These are phyloP conservation scores for Penicillium griseofulvum DNA, from an alignment of 2,329 filamentous ascomycete genomes.

Conservation along the genomic window DNA sequence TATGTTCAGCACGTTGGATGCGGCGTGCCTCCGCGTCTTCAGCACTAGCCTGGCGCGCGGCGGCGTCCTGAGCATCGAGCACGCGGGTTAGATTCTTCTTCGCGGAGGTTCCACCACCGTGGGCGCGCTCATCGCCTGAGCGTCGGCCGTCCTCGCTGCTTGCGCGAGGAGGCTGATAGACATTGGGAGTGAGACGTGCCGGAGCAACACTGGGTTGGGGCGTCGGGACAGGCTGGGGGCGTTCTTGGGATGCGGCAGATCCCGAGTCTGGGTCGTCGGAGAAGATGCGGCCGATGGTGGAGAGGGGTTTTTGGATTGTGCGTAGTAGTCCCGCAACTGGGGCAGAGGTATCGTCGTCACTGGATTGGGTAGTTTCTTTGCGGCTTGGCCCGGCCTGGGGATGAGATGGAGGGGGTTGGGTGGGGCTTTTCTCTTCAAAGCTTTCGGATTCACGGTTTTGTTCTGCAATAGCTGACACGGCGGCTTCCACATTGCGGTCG, in stretches of 20 bases:
- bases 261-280: constrained; percentile 60
- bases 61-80: constrained; percentile 78
- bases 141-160: constrained; percentile 35
- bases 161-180: constrained; percentile 45
- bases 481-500: constrained; percentile 91
- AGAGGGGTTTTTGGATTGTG: constrained; percentile 86
- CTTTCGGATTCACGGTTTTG: constrained; percentile 66
- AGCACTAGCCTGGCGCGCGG: constrained; percentile 83
- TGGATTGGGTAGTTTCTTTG: constrained; percentile 37
- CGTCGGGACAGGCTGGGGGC: constrained; percentile 39
- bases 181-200: constrained; percentile 50
- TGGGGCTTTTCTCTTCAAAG: constrained; percentile 36
- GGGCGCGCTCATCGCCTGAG: constrained; percentile 24
- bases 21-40: constrained; percentile 84
- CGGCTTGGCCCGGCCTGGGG: constrained; percentile 53
- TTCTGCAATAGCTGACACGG: constrained; percentile 92
- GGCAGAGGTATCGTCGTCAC: constrained; percentile 66
- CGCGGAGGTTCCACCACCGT: constrained; percentile 11
- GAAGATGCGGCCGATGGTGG: constrained; percentile 92
- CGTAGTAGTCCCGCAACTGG: constrained; percentile 81
- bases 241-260: constrained; percentile 28
- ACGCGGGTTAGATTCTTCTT: constrained; percentile 37
- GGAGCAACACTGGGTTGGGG: constrained; percentile 47
- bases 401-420: constrained; percentile 60
- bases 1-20: constrained; percentile 79